Percentiles rank a stretch among this genome's conserved stretches.
Conservation (phyloP, 177 flowering plant species). For the Telopea speciosissima region DNA sequence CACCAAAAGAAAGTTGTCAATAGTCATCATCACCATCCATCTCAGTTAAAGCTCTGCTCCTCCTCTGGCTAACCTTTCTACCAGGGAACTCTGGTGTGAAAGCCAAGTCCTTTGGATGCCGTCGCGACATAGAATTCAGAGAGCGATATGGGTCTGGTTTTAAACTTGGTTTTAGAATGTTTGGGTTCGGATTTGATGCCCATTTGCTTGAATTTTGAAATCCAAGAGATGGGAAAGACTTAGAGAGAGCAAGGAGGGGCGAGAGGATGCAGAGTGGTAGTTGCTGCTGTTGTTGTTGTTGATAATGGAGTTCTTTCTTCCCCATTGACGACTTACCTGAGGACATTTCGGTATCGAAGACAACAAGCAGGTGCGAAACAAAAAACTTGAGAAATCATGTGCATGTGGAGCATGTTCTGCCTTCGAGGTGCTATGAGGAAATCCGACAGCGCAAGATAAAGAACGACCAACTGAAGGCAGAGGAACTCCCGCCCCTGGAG, state of each 20-base stretch:
- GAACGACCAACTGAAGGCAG: too few relatives aligned
- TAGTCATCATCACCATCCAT: slow-evolving; percentile 36
- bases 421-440: too few relatives aligned
- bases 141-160: slow-evolving; percentile 15
- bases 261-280: slow-evolving; percentile 15
- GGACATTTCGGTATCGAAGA: too few relatives aligned
- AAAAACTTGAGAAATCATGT: too few relatives aligned
- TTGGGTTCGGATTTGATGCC: slow-evolving; percentile 17
- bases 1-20: slow-evolving; percentile 46
- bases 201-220: slow-evolving; percentile 56
- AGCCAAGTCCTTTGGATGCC: slow-evolving; percentile 9
- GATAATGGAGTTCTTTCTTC: slow-evolving; percentile 38
- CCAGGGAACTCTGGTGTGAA: not conserved
- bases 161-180: slow-evolving; percentile 18
- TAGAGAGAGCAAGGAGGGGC: slow-evolving; percentile 26
- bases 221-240: slow-evolving; percentile 55
- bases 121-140: slow-evolving; percentile 15
- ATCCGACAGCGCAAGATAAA: too few relatives aligned
- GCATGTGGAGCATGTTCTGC: too few relatives aligned
- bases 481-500: too few relatives aligned
- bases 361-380: too few relatives aligned
- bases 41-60: not conserved
- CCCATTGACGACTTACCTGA: too few relatives aligned
- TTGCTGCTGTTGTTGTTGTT: too few relatives aligned
- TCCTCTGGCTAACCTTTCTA: not conserved